Percentiles rank a stretch among this genome's conserved stretches.
Conservation (phyloP, 148 eudicot species). For the Amaranthus cruentus region DNA sequence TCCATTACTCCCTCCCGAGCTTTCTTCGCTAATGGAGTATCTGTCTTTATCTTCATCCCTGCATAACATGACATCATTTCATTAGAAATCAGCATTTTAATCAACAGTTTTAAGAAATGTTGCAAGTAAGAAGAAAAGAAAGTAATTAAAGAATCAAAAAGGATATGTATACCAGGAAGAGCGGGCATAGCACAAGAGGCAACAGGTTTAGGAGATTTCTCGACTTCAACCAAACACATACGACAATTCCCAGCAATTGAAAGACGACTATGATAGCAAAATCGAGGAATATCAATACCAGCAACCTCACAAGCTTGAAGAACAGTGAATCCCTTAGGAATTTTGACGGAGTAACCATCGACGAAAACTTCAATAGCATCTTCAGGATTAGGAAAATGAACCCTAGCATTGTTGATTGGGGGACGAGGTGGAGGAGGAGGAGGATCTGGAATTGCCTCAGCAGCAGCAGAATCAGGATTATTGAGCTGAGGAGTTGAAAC, state of each 20-base stretch:
- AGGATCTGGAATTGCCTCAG: slow-evolving; percentile 38
- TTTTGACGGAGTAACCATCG: slow-evolving; percentile 85
- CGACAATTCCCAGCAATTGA: slow-evolving; percentile 96
- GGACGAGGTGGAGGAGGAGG: slow-evolving; percentile 39
- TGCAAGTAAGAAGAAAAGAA: background rate
- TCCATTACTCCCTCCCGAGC: slow-evolving; percentile 99
- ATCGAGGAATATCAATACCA: slow-evolving; percentile 89
- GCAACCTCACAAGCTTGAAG: slow-evolving; percentile 95
- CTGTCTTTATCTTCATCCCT: slow-evolving; percentile 99
- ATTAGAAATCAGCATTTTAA: background rate
- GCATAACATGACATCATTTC: slow-evolving; percentile 5
- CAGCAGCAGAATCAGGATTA: slow-evolving; percentile 48
- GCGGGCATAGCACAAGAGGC: slow-evolving; percentile 99
- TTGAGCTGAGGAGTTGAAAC: slow-evolving; percentile 63
- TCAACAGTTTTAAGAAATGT: no score
- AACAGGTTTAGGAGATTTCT: slow-evolving; percentile 96
- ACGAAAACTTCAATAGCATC: slow-evolving; percentile 95
- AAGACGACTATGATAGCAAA: slow-evolving; percentile 76
- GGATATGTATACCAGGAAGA: slow-evolving; percentile 57
- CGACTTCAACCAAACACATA: slow-evolving; percentile 97
- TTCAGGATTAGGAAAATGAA: slow-evolving; percentile 76
- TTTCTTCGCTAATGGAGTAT: slow-evolving; percentile 94
- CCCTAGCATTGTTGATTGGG: slow-evolving; percentile 75
- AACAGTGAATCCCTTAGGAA: slow-evolving; percentile 92
- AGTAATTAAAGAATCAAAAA: background rate